These are phyloP conservation scores for Phyllosticta paracitricarpa DNA, from an alignment of 2,329 filamentous ascomycete genomes.

Conservation along the genomic window DNA sequence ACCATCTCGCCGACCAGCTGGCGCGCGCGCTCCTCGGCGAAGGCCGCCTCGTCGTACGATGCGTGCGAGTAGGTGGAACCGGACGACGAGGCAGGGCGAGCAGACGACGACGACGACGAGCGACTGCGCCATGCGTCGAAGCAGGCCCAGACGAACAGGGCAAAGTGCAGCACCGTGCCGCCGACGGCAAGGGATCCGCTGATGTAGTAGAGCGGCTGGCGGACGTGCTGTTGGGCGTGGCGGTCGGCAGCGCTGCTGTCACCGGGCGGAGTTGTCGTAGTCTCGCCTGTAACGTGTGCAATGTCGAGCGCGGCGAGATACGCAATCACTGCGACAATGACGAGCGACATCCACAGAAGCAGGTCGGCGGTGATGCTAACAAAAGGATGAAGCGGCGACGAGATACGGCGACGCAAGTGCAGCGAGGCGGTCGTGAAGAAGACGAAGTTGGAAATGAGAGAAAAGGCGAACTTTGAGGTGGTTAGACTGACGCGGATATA, in stretches of 20 bases:
- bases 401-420: constrained; percentile 12
- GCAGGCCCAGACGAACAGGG: constrained; percentile 29
- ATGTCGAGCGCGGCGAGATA: constrained; percentile 14
- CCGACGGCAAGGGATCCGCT: constrained; percentile 14
- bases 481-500: not conserved
- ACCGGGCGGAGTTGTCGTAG: not conserved
- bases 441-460: constrained; percentile 21
- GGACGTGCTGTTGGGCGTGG: not conserved
- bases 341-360: constrained; percentile 25
- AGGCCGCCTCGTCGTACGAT: not conserved
- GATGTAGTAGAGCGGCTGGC: not conserved
- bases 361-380: constrained; percentile 25
- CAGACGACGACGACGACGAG: not conserved
- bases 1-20: not conserved
- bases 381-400: constrained; percentile 21
- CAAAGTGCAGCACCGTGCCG: constrained; percentile 26
- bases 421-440: constrained; percentile 20
- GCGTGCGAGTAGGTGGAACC: not conserved
- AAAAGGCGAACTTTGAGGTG: constrained; percentile 15
- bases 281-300: constrained; percentile 10
- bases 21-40: not conserved
- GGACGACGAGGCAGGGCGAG: not conserved
- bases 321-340: constrained; percentile 20
- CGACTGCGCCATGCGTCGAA: constrained; percentile 22
- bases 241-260: constrained; percentile 8